These are phyloP conservation scores for Termitomyces sp. DNA, from an alignment of 768 basidiomycete genomes.

Conservation along the genomic window DNA sequence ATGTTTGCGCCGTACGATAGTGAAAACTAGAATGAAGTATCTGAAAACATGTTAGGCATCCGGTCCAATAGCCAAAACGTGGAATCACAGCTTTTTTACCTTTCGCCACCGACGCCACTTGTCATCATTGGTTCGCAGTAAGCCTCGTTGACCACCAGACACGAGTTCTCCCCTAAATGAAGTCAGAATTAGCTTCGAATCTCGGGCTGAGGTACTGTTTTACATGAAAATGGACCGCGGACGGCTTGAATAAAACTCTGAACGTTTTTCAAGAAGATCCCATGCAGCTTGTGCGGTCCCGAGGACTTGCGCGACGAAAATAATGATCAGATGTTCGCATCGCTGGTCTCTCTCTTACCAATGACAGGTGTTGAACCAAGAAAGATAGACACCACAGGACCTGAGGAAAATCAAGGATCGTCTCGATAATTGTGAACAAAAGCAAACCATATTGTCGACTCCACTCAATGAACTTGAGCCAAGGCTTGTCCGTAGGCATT, in stretches of 20 bases:
- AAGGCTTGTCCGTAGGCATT: constrained; percentile 38
- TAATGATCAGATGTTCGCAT: neutral
- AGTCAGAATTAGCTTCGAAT: neutral
- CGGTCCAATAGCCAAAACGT: neutral
- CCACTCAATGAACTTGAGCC: constrained; percentile 45
- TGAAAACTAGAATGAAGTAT: constrained; percentile 41
- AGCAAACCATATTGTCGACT: constrained; percentile 37
- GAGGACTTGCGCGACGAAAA: constrained; percentile 24
- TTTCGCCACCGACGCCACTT: constrained; percentile 45
- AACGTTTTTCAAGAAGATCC: constrained; percentile 44
- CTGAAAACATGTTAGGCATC: constrained; percentile 15
- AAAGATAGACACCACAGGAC: constrained; percentile 35
- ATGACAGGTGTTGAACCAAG: constrained; percentile 38
- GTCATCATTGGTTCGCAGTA: constrained; percentile 39
- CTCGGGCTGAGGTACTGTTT: neutral
- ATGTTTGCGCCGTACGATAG: constrained; percentile 33
- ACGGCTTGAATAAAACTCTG: constrained; percentile 40
- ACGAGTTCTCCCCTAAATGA: constrained; percentile 36
- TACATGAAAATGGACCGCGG: constrained; percentile 41
- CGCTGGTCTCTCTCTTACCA: constrained; percentile 16
- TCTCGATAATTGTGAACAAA: neutral
- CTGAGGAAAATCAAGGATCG: constrained; percentile 15
- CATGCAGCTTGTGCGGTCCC: constrained; percentile 40
- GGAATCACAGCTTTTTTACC: constrained; percentile 16
- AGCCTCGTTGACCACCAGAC: constrained; percentile 38